Evolutionary conservation across 116 monocot species (phyloP), one percentile per base, ranked within the genome.

Genomic region (Trichopus zeylanicus): DNA sequence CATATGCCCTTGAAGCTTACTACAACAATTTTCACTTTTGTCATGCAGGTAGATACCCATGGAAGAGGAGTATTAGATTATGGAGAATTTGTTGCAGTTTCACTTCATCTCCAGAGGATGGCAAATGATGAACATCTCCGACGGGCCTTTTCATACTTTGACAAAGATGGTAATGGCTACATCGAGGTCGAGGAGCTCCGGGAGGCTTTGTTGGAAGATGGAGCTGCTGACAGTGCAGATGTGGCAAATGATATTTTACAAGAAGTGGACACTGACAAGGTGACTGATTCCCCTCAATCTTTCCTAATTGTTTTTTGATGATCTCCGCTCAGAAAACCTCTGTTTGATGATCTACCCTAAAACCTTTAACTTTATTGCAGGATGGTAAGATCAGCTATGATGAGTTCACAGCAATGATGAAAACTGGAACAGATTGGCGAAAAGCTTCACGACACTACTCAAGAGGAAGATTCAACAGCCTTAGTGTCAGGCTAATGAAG

Each of bases 241-340:
- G 69, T 91, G 0, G 87, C 77, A 15, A 87, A 82, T 46, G 97
- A 98, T 70, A 87, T 98, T 60, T 70, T 98, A 19, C 88, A 80
- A 57, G 97, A 97, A 86, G 87, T 91, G 12, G 97, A 98, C 68
- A 85, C 82, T 3, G 91, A 91, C 62, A 98, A 98, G 90, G 97
- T 98, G 29, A 70, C 6, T 4, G 5, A 39, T 39, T 7, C 16
- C 42, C n/a, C 18, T n/a, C n/a, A n/a, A 6, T 37, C 37, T 37
- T 37, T 8, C 37, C 8, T 11, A 11, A 15, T 37, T n/a, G 15
- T 37, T 15, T 11, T 37, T 37, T 0, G n/a, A n/a, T n/a, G n/a
- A n/a, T n/a, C n/a, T n/a, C n/a, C n/a, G n/a, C n/a, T n/a, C n/a
- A n/a, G n/a, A n/a, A n/a, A 11, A 37, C n/a, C 15, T 26, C 13